Percentiles rank a stretch among this genome's conserved stretches.
Evolutionary conservation across 495 filamentous ascomycete species (phyloP).

Genomic region (Filosporella fistucella): DNA sequence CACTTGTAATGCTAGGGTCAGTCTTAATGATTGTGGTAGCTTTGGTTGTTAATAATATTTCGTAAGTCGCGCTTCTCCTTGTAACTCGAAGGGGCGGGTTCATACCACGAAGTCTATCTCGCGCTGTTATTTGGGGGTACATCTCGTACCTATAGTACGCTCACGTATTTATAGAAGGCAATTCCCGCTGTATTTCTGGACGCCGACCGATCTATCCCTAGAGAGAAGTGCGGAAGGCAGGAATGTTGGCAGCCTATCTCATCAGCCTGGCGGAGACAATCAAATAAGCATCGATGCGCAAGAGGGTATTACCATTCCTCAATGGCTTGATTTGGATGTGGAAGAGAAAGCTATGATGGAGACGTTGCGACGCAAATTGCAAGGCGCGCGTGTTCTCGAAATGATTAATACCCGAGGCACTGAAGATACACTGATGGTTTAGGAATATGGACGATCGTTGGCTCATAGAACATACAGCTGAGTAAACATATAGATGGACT

Average conservation of each 20-base stretch:
- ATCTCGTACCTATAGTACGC: no score
- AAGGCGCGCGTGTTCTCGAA: neutral
- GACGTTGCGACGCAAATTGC: neutral
- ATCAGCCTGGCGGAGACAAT: neutral
- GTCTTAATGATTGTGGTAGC: slow-evolving; percentile 62
- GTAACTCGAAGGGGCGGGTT: neutral
- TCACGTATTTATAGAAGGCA: neutral
- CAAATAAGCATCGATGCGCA: neutral
- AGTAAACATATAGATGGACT: no score
- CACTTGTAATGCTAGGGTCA: slow-evolving; percentile 61
- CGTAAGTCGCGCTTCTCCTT: neutral
- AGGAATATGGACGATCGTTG: no score
- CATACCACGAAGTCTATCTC: neutral
- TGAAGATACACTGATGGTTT: no score
- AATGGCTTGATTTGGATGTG: neutral
- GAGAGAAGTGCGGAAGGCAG: neutral
- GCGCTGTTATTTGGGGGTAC: neutral
- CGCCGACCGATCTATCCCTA: no score
- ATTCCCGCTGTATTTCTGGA: no score
- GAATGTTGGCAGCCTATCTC: neutral
- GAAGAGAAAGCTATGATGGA: neutral
- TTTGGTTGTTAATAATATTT: slow-evolving; percentile 68
- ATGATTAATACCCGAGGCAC: no score
- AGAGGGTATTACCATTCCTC: neutral
- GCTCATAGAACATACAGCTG: no score